Conservation (phyloP, 768 basidiomycete genomes). For the Collybiopsis confluens region DNA sequence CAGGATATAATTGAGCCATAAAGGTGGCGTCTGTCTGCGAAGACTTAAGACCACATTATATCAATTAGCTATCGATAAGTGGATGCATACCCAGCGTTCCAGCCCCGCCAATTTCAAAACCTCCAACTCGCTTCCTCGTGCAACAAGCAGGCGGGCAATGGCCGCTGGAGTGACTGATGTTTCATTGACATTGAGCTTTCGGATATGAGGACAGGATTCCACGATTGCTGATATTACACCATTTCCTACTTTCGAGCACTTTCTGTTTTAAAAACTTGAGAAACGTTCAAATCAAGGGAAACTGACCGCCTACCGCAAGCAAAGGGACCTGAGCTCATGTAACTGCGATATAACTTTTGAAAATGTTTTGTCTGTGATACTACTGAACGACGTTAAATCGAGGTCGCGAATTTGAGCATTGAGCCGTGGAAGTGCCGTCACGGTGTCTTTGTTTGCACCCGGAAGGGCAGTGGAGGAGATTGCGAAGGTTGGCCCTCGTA, state of each 20-base stretch:
- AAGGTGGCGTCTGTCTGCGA: constrained; percentile 55
- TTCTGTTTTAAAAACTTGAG: constrained; percentile 30
- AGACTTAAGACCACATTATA: neutral
- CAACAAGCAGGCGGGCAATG: constrained; percentile 38
- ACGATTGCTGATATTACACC: constrained; percentile 43
- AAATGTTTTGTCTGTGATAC: constrained; percentile 48
- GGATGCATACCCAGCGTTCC: constrained; percentile 48
- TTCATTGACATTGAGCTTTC: constrained; percentile 53
- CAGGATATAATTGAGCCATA: constrained; percentile 35
- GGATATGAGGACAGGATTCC: constrained; percentile 38
- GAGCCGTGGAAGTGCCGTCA: constrained; percentile 38
- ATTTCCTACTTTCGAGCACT: constrained; percentile 53
- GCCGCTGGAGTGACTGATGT: constrained; percentile 50
- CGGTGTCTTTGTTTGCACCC: constrained; percentile 47
- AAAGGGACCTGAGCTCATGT: constrained; percentile 39
- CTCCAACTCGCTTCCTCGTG: constrained; percentile 37
- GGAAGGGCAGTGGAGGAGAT: constrained; percentile 43
- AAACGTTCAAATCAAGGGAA: constrained; percentile 2
- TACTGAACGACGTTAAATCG: constrained; percentile 46
- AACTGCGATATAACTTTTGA: constrained; percentile 44
- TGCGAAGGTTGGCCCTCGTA: constrained; percentile 47
- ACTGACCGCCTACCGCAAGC: constrained; percentile 43
- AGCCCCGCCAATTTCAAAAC: constrained; percentile 63
- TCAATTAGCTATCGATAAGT: neutral
- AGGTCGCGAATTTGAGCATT: constrained; percentile 39